These are phyloP conservation scores for Prototheca cutis DNA, from an alignment of 163 green algal species.

Conservation along the genomic window DNA sequence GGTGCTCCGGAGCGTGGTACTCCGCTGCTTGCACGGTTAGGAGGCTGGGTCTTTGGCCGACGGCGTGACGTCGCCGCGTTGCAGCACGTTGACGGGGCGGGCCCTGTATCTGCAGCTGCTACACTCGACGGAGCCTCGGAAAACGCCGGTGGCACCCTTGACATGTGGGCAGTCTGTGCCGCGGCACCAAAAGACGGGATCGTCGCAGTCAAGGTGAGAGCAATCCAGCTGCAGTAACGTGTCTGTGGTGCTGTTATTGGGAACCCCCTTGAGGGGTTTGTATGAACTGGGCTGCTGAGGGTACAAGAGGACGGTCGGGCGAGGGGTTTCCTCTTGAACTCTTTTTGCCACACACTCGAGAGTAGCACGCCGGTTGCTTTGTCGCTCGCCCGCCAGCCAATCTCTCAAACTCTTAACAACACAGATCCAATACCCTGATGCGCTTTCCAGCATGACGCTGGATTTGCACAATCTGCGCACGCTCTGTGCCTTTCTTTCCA, in stretches of 20 bases:
- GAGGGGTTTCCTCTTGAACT: too few relatives aligned
- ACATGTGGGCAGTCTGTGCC: slow-evolving; percentile 11
- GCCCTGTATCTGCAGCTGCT: too few relatives aligned
- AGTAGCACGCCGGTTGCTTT: too few relatives aligned
- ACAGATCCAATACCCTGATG: slow-evolving; percentile 77
- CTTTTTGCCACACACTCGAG: too few relatives aligned
- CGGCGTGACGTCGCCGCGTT: not conserved
- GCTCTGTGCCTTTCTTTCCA: slow-evolving; percentile 61
- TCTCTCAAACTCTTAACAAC: too few relatives aligned
- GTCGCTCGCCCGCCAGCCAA: too few relatives aligned
- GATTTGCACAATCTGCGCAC: slow-evolving; percentile 71
- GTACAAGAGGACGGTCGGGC: too few relatives aligned
- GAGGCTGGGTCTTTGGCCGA: not conserved
- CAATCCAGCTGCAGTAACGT: too few relatives aligned
- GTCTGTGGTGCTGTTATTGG: too few relatives aligned
- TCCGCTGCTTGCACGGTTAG: not conserved
- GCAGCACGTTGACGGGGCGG: not conserved
- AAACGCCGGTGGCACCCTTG: slow-evolving; percentile 1
- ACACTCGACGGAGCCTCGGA: not conserved
- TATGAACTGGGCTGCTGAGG: too few relatives aligned
- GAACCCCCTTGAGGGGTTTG: too few relatives aligned
- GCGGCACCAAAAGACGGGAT: slow-evolving; percentile 38
- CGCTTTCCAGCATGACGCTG: slow-evolving; percentile 56
- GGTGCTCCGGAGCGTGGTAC: not conserved
- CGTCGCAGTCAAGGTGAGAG: slow-evolving; percentile 68